A percentile compares a stretch with the other conserved stretches of the same genome.
Evolutionary conservation across 176 grass and related monocot species (phyloP).

Genomic region (Canna indica): DNA sequence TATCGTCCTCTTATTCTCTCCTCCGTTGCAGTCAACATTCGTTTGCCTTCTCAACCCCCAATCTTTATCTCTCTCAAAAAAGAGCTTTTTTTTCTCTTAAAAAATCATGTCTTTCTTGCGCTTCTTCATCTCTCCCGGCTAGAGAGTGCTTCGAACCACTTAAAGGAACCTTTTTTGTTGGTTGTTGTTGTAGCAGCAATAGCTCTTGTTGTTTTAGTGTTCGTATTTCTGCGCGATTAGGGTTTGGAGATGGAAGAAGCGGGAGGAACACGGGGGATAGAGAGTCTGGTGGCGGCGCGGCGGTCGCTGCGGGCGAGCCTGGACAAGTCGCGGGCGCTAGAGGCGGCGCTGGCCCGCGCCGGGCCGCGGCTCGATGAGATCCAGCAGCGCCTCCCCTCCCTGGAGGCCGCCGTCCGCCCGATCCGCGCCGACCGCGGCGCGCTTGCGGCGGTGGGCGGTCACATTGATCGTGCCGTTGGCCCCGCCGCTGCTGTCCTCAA

Average conservation of each 20-base stretch:
- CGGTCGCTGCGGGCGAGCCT: constrained; percentile 32
- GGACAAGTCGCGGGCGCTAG: constrained; percentile 47
- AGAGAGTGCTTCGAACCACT: not conserved
- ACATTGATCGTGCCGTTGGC: constrained; percentile 82
- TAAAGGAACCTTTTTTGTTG: not conserved
- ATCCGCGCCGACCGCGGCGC: constrained; percentile 52
- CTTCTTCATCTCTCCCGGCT: not conserved
- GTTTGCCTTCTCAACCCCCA: not conserved
- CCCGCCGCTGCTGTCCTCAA: constrained; percentile 84
- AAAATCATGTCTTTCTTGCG: not conserved
- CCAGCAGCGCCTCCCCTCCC: constrained; percentile 53
- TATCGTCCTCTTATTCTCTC: not conserved
- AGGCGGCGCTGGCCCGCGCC: constrained; percentile 29
- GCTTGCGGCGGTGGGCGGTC: constrained; percentile 41
- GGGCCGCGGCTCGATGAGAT: constrained; percentile 64
- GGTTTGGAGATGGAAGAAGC: not conserved
- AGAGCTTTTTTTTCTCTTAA: not conserved
- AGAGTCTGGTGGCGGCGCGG: constrained; percentile 39
- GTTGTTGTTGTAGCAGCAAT: not conserved
- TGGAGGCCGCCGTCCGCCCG: constrained; percentile 69
- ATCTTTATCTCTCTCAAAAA: not conserved
- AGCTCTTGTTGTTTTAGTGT: not conserved
- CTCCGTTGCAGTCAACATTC: not conserved
- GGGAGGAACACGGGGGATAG: constrained; percentile 16
- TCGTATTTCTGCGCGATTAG: not conserved